These are phyloP conservation scores for Podospora appendiculata DNA, from an alignment of 495 filamentous ascomycete species.

Conservation along the genomic window DNA sequence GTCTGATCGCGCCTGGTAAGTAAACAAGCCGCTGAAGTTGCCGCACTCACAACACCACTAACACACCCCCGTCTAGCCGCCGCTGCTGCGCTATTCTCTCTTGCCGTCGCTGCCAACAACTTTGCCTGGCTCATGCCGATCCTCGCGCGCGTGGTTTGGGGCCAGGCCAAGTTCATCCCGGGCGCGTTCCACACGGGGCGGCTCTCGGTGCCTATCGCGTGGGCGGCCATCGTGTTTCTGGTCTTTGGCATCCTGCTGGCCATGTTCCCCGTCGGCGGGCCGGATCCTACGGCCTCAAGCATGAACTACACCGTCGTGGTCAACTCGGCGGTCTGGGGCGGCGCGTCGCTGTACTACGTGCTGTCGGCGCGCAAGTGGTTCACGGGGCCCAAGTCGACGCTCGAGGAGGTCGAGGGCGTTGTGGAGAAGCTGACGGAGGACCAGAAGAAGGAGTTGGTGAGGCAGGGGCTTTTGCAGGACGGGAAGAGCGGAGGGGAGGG, in stretches of 20 bases:
- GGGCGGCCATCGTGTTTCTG: conserved; percentile 46
- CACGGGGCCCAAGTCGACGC: conserved; percentile 45
- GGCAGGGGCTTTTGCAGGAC: too few species aligned
- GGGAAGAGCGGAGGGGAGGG: too few species aligned
- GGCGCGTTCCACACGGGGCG: conserved; percentile 55
- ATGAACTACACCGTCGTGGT: conserved; percentile 67
- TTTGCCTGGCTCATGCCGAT: conserved; percentile 60
- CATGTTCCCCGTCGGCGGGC: conserved; percentile 54
- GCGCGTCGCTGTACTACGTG: conserved; percentile 54
- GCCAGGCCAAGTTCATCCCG: conserved; percentile 51
- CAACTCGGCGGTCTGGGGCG: conserved; percentile 55
- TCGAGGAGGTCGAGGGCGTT: conserved; percentile 1
- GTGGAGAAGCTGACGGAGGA: neutral
- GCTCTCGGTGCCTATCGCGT: conserved; percentile 46
- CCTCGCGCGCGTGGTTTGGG: conserved; percentile 55
- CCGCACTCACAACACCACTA: too few species aligned
- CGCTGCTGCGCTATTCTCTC: conserved; percentile 53
- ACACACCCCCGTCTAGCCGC: conserved; percentile 16
- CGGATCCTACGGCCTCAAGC: conserved; percentile 41
- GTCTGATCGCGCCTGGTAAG: conserved; percentile 45
- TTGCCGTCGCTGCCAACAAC: conserved; percentile 55
- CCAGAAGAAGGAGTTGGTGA: neutral
- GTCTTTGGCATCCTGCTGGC: conserved; percentile 47
- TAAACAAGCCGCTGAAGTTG: neutral
- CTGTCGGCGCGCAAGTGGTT: conserved; percentile 59